These are phyloP conservation scores for Apostasia ramifera DNA, from an alignment of 106 monocot genomes.

Conservation along the genomic window DNA sequence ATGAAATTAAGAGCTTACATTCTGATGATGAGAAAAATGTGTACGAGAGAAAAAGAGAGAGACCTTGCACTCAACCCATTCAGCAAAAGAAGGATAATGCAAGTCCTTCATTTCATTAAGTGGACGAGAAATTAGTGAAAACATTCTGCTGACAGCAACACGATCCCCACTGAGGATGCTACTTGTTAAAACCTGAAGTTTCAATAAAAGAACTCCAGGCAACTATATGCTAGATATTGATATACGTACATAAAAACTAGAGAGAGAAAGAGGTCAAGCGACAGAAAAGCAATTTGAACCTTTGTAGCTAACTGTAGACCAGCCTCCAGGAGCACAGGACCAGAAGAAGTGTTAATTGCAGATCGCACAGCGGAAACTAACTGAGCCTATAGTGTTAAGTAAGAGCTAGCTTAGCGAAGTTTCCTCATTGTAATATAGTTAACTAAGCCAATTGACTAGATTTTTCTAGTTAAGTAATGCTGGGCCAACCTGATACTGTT, in stretches of 20 bases:
- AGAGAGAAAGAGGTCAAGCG: too few relatives aligned
- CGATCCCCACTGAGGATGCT: slow-evolving; percentile 76
- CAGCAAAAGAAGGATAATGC: slow-evolving; percentile 96
- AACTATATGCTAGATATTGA: background rate
- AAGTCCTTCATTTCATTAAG: slow-evolving; percentile 84
- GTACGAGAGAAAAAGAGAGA: slow-evolving; percentile 12
- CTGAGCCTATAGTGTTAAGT: slow-evolving; percentile 57
- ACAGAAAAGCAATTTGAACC: slow-evolving; percentile 26
- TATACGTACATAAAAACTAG: background rate
- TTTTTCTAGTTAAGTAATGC: background rate
- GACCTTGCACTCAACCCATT: slow-evolving; percentile 99
- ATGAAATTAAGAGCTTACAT: background rate
- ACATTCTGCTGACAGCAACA: slow-evolving; percentile 78
- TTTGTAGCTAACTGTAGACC: slow-evolving; percentile 82
- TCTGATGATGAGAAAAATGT: background rate
- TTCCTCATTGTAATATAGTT: too few relatives aligned
- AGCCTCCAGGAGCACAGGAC: slow-evolving; percentile 90
- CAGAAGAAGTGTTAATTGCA: slow-evolving; percentile 62
- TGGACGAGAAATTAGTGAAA: slow-evolving; percentile 72
- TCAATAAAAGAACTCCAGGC: slow-evolving; percentile 1
- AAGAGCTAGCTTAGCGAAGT: background rate
- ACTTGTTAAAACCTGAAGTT: slow-evolving; percentile 77
- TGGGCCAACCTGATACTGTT: slow-evolving; percentile 80
- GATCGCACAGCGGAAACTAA: slow-evolving; percentile 94
- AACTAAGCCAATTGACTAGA: background rate